phyloP scores from a whole-genome alignment of 257 asterid genomes.

The Rehmannia glutinosa region DNA sequence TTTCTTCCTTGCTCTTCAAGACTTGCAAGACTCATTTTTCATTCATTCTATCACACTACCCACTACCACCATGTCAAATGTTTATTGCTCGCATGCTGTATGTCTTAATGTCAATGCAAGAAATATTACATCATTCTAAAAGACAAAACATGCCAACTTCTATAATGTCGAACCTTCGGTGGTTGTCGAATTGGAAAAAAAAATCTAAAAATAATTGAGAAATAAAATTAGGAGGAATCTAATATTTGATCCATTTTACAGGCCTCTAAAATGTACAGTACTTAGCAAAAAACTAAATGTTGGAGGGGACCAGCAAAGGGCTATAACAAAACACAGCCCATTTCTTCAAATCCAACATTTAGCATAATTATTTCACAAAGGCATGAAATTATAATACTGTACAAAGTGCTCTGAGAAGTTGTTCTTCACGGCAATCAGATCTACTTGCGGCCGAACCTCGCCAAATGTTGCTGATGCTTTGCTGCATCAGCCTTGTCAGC shows the following conservation, averaged over 20 bases:
- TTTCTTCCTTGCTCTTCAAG: slow-evolving; percentile 20
- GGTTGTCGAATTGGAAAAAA: too few relatives aligned
- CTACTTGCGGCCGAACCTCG: slow-evolving; percentile 48
- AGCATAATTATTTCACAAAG: slow-evolving; percentile 6
- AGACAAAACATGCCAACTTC: slow-evolving; percentile 16
- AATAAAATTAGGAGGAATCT: not conserved
- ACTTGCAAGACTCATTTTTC: slow-evolving; percentile 10
- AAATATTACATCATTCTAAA: not conserved
- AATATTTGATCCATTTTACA: slow-evolving; percentile 15
- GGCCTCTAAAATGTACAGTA: slow-evolving; percentile 20
- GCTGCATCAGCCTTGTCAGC: slow-evolving; percentile 73
- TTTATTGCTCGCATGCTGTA: slow-evolving; percentile 8
- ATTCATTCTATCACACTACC: slow-evolving; percentile 14
- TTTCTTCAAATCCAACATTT: not conserved
- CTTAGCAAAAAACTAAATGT: too few relatives aligned
- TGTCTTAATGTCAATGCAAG: not conserved
- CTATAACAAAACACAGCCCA: not conserved
- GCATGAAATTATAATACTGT: not conserved
- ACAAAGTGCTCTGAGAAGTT: not conserved
- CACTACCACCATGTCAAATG: slow-evolving; percentile 15
- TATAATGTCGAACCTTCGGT: not conserved
- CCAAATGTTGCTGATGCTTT: slow-evolving; percentile 59
- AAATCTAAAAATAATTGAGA: not conserved
- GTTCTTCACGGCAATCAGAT: not conserved
- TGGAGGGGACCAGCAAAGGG: too few relatives aligned